Evolutionary conservation across 345 rosid genomes (phyloP).

Genomic region (Punica granatum): DNA sequence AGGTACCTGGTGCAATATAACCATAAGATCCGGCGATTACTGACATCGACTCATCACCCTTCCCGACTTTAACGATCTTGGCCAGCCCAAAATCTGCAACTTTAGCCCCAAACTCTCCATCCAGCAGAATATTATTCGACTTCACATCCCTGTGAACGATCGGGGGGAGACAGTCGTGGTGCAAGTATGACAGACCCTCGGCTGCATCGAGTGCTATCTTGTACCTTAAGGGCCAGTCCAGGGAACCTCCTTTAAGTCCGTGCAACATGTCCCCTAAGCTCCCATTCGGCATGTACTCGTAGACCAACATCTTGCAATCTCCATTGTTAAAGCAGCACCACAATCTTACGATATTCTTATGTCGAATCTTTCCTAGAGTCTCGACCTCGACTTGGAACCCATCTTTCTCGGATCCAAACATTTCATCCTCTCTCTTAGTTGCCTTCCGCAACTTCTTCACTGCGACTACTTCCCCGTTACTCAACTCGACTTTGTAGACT

Average conservation of each 20-base stretch:
- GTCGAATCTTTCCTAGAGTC: slow-evolving; percentile 84
- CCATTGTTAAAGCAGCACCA: slow-evolving; percentile 71
- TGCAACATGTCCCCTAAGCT: slow-evolving; percentile 74
- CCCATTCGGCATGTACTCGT: slow-evolving; percentile 91
- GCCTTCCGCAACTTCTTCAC: slow-evolving; percentile 63
- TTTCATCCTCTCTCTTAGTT: slow-evolving; percentile 25
- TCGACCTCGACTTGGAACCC: slow-evolving; percentile 66
- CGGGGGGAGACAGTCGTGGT: slow-evolving; percentile 89
- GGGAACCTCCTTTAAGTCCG: slow-evolving; percentile 36
- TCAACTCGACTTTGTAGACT: slow-evolving; percentile 69
- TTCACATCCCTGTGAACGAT: slow-evolving; percentile 91
- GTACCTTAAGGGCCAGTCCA: slow-evolving; percentile 66
- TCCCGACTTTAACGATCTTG: slow-evolving; percentile 42
- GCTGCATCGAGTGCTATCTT: slow-evolving; percentile 80
- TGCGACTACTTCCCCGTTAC: slow-evolving; percentile 64
- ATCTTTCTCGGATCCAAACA: slow-evolving; percentile 28
- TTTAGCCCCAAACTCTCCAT: slow-evolving; percentile 63
- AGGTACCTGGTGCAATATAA: slow-evolving; percentile 88
- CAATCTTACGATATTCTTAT: slow-evolving; percentile 77
- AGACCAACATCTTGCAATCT: slow-evolving; percentile 65
- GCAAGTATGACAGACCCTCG: slow-evolving; percentile 82
- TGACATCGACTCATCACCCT: slow-evolving; percentile 67
- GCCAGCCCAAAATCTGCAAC: slow-evolving; percentile 94
- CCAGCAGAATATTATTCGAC: slow-evolving; percentile 76
- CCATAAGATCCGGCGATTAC: slow-evolving; percentile 85